Base-by-base conservation (phyloP, 169 alveolate genomes). In the Hepatocystis sp. region DNA sequence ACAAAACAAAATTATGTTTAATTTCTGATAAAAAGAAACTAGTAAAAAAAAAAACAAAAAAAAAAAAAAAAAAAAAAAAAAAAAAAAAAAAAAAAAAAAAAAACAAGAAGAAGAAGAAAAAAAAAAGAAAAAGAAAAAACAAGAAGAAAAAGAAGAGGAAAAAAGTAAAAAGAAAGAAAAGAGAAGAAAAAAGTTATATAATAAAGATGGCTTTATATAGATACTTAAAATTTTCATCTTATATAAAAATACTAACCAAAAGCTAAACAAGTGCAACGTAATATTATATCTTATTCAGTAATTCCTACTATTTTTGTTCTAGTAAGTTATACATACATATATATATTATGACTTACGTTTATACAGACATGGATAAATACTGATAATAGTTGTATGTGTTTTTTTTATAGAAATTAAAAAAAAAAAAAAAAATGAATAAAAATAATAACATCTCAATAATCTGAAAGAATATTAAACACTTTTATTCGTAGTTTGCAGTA, bases 121-220 rank as follows among this genome's bases (percentile, higher is more conserved):
- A 61, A 58, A 61, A 27, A 61, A 28, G 49, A 8, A 53, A 53
- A 53, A 19, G 17, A 53, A n/a, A 53, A 53, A 19, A 53, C 13
- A 25, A 53, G 32, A 21, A 5, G 76, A 53, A 17, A 19, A 61
- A 61, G 7, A 61, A 28, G 17, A 61, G 10, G 27, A 36, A 61
- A 61, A 34, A 36, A 39, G 47, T n/a, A 61, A 21, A 11, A 10
- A 25, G 44, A 51, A 64, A 66, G 15, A 36, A n/a, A 25, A 7
- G 40, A 10, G 34, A 66, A 46, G 27, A n/a, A n/a, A n/a, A n/a
- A n/a, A n/a, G n/a, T n/a, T n/a, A n/a, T n/a, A n/a, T n/a, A 47
- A 36, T 19, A 55, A 66, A 66, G 61, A 66, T 66, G 65, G 66
- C 67, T 67, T 52, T 36, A 30, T 53, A 8, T 67, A 21, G 67